A percentile compares a stretch with the other conserved stretches of the same genome.
phyloP scores from a whole-genome alignment of 1,284 basidiomycete genomes.

The Leucocoprinus gongylophorus region DNA sequence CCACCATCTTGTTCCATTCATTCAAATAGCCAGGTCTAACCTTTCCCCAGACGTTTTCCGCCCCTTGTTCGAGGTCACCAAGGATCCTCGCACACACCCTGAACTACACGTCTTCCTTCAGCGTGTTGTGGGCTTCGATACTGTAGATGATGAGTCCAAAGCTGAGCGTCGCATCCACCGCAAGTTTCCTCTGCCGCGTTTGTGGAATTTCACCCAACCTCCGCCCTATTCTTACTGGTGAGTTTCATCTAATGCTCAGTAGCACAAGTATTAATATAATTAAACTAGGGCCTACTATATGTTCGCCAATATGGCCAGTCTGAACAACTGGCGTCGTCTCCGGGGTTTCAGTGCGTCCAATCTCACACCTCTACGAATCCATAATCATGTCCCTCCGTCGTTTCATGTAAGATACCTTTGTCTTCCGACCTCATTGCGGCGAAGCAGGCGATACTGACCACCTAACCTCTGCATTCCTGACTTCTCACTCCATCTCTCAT shows the following conservation, averaged over 20 bases:
- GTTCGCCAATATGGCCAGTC: constrained; percentile 92
- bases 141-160: constrained; percentile 98
- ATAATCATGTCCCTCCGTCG: neutral
- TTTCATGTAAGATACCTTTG: constrained; percentile 73
- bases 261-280: neutral
- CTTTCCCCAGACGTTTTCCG: constrained; percentile 73
- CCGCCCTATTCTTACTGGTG: constrained; percentile 95
- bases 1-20: neutral
- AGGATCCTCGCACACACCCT: constrained; percentile 84
- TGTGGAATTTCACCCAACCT: constrained; percentile 87
- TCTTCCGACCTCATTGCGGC: constrained; percentile 94
- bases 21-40: neutral
- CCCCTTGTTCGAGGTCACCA: constrained; percentile 95
- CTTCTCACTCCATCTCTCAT: constrained; percentile 97
- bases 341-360: constrained; percentile 82
- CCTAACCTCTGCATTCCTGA: constrained; percentile 91
- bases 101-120: constrained; percentile 96
- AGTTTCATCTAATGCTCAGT: constrained; percentile 17
- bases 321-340: constrained; percentile 86
- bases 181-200: constrained; percentile 91
- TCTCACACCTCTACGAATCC: neutral
- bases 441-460: constrained; percentile 99
- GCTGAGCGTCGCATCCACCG: constrained; percentile 86
- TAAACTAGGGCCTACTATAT: constrained; percentile 89
- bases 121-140: constrained; percentile 94